These are phyloP conservation scores for Calonectria fujianensis DNA, from an alignment of 2,329 filamentous ascomycete genomes.

Conservation along the genomic window DNA sequence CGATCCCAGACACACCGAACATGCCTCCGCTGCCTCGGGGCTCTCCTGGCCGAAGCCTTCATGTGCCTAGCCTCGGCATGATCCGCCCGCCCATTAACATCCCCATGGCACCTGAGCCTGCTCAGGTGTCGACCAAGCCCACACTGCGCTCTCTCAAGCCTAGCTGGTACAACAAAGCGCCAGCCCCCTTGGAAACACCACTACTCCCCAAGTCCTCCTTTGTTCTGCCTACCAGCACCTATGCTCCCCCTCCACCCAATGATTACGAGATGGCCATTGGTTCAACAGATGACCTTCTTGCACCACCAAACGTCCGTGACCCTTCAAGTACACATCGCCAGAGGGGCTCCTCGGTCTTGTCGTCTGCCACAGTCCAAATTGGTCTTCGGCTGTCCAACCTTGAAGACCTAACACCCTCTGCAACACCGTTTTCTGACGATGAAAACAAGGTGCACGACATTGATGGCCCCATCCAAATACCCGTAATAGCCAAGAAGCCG, in stretches of 20 bases:
- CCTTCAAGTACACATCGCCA: constrained; percentile 66
- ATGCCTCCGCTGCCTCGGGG: constrained; percentile 8
- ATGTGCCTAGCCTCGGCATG: constrained; percentile 45
- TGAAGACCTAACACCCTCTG: constrained; percentile 66
- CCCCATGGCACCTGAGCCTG: constrained; percentile 44
- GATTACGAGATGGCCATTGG: constrained; percentile 32
- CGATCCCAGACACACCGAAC: constrained; percentile 30
- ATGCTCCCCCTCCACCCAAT: constrained; percentile 55
- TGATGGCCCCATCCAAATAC: constrained; percentile 55
- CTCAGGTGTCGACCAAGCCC: constrained; percentile 44
- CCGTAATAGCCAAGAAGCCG: constrained; percentile 47
- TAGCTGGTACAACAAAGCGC: constrained; percentile 55
- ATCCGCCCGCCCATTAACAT: constrained; percentile 47
- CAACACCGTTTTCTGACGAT: constrained; percentile 48
- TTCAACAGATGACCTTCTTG: constrained; percentile 48
- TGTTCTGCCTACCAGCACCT: constrained; percentile 70
- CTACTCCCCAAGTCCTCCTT: constrained; percentile 47
- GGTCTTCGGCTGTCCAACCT: constrained; percentile 80
- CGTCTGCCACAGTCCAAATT: constrained; percentile 82
- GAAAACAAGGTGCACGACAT: constrained; percentile 61
- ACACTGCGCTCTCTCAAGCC: constrained; percentile 52
- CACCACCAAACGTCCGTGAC: constrained; percentile 67
- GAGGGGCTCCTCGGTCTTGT: constrained; percentile 77
- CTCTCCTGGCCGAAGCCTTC: constrained; percentile 26
- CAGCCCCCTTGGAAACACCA: constrained; percentile 51